Evolutionary conservation across 2,329 filamentous ascomycete genomes (phyloP), one percentile per base, ranked within the genome.

Genomic region (Anthostomella pinea): DNA sequence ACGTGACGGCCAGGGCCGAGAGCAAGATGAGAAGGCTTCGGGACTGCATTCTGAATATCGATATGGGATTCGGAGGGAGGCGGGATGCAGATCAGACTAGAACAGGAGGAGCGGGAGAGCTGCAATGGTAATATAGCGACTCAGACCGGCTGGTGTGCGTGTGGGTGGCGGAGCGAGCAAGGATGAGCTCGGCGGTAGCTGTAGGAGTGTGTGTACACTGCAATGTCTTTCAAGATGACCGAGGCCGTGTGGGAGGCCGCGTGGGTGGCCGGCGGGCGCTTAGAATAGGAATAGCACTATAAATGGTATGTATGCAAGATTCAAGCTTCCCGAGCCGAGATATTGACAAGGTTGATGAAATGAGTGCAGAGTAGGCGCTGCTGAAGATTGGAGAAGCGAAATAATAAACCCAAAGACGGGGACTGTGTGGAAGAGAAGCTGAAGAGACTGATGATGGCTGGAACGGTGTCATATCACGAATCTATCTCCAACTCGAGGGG

Each of bases 261-360:
- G 35, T 42, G 34, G 35, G 47, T 44, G 46, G 43, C 41, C 38
- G 41, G 39, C 36, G 38, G 52, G 56, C 56, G 56, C 56, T 58
- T 59, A 58, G 41, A 19, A 53, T 49, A 42, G 49, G 56, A 58
- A 54, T 51, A 50, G 44, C n/a, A n/a, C n/a, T n/a, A n/a, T n/a
- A n/a, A n/a, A n/a, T n/a, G n/a, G n/a, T n/a, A n/a, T 28, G 41
- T 43, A 47, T 51, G 50, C 47, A 45, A 50, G 49, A 55, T 53
- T 46, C 38, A 50, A 39, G 50, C 48, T 50, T 53, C 52, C 53
- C 44, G 53, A 56, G 52, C 53, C 53, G 50, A 57, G 48, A 56
- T 56, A 50, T 41, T 41, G 33, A 38, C 36, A n/a, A n/a, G n/a
- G n/a, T n/a, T n/a, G n/a, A n/a, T n/a, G n/a, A n/a, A n/a, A n/a